Conservation (phyloP, 257 asterid species). For the Verbena officinalis region DNA sequence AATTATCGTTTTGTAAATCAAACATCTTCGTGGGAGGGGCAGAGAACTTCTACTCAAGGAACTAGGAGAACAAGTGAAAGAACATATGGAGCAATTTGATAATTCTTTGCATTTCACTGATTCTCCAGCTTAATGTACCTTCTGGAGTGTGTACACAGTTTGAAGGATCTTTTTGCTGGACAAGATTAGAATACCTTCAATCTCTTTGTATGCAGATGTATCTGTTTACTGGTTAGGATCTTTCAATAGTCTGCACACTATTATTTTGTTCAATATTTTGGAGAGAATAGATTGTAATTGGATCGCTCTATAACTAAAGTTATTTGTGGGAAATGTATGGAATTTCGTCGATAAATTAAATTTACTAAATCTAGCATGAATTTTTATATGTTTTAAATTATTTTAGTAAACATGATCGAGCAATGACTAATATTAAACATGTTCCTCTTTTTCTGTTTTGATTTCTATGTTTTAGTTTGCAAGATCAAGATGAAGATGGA, state of each 20-base stretch:
- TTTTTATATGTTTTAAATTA: no score
- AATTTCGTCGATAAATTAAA: no score
- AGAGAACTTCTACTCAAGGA: conserved; percentile 49
- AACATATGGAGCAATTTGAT: conserved; percentile 75
- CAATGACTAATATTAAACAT: no score
- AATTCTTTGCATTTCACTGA: background rate
- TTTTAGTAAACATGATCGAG: no score
- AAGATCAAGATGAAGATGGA: no score
- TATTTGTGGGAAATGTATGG: no score
- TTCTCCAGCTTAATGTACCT: conserved; percentile 5
- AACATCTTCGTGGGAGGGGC: conserved; percentile 61
- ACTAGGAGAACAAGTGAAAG: conserved; percentile 45
- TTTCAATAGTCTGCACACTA: background rate
- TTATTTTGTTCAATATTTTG: background rate
- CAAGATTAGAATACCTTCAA: background rate
- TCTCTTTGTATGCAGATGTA: background rate
- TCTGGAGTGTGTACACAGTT: background rate
- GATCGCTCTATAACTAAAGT: background rate
- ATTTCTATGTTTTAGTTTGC: no score
- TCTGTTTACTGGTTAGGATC: background rate
- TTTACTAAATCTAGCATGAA: no score
- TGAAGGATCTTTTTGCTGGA: background rate
- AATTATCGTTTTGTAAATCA: conserved; percentile 54
- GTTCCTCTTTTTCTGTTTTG: no score
- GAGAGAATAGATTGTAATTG: no score